Base-by-base conservation (phyloP, 495 filamentous ascomycete genomes). In the Lepidopterella palustris region DNA sequence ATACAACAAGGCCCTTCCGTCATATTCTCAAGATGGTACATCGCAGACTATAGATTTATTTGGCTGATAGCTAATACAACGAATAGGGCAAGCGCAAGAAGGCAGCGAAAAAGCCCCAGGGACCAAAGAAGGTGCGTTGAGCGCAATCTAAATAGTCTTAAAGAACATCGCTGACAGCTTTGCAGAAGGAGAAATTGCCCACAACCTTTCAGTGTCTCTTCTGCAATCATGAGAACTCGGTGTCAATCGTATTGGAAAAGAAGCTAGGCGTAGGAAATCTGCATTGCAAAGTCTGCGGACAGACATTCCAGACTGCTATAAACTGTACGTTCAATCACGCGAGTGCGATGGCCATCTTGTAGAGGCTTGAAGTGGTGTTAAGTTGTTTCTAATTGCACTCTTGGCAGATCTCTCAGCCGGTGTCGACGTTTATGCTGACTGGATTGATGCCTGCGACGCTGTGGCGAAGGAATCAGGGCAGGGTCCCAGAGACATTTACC, bases 381-480 rank as follows among this genome's bases (percentile, higher is more conserved):
- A 35, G 29, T 1, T 15, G 5, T 5, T 51, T 9, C 35, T 42
- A 13, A 42, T 42, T 42, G 13, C 10, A 42, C 9, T 3, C 29
- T 10, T n/a, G n/a, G 9, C 35, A 95, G 90, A 91, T 70, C 84
- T 97, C 56, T 92, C 90, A 32, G 87, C 87, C 15, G 80, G 88
- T 0, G 90, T 98, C 27, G 93, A 98, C 67, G 92, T 98, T 15
- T 98, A 97, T 70, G 89, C 89, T 28, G 95, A 97, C 69, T 98
- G 93, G 93, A 87, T 98, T 53, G 93, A 98, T 75, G 93, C 93
- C 32, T 96, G 93, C 70, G 92, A 96, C 77, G 82, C 79, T 39
- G 84, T 87, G 45, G 85, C 86, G 13, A 86, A 87, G 64, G 78
- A 84, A 45, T 49, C 63, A 0, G 63, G 51, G 0, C 55, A 39